These are phyloP conservation scores for Platanthera guangdongensis DNA, from an alignment of 106 monocot species.

Conservation along the genomic window DNA sequence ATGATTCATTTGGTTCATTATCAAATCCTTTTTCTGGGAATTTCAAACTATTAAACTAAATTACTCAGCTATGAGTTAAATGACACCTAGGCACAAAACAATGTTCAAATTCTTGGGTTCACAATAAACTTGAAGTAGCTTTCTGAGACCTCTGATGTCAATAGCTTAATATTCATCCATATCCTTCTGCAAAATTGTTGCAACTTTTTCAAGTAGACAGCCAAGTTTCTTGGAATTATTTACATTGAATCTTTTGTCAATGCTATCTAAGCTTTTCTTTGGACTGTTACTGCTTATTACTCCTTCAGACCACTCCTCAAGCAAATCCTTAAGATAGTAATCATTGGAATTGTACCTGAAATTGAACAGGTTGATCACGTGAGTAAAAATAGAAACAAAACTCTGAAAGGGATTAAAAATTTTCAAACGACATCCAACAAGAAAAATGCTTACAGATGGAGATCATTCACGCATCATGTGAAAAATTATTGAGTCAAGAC, in stretches of 20 bases:
- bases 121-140: constrained; percentile 25
- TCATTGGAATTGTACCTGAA: constrained; percentile 68
- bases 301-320: constrained; percentile 97
- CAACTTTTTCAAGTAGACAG: constrained; percentile 67
- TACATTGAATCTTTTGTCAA: constrained; percentile 9
- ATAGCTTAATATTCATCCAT: constrained; percentile 37
- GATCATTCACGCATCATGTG: too few relatives aligned
- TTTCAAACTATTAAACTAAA: neutral
- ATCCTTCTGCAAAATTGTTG: constrained; percentile 58
- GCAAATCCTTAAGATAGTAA: constrained; percentile 68
- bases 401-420: neutral
- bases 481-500: too few relatives aligned
- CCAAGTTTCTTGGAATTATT: constrained; percentile 16
- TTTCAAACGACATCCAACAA: neutral
- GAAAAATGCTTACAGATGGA: neutral
- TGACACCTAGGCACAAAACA: neutral
- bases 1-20: neutral
- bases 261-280: constrained; percentile 5
- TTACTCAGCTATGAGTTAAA: neutral
- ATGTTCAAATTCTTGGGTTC: neutral
- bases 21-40: neutral
- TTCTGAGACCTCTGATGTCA: constrained; percentile 75
- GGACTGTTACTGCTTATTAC: constrained; percentile 27
- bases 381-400: neutral
- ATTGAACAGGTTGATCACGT: neutral